Evolutionary conservation across 1,284 basidiomycete genomes (phyloP).

Genomic region (Caloboletus firmus): DNA sequence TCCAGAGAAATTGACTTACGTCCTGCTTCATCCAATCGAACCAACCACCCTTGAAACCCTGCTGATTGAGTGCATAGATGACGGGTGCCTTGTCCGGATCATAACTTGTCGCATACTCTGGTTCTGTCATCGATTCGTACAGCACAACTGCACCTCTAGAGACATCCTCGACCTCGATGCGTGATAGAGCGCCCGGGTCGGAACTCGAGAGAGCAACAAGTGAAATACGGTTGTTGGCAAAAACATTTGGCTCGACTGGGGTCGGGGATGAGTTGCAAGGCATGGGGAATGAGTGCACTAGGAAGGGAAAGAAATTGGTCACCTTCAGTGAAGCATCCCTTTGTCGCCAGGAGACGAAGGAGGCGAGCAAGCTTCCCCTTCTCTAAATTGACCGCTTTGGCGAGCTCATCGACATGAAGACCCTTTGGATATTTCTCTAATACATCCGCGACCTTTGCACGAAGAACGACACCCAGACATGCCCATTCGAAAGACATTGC

Average conservation of each 20-base stretch:
- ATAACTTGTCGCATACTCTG: conserved; percentile 24
- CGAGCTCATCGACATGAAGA: conserved; percentile 26
- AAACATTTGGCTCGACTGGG: conserved; percentile 24
- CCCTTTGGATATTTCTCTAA: conserved; percentile 26
- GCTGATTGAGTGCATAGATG: conserved; percentile 25
- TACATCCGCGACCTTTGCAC: conserved; percentile 27
- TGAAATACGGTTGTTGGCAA: conserved; percentile 35
- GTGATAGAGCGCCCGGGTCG: conserved; percentile 5
- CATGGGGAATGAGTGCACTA: neutral
- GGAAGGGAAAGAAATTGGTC: neutral
- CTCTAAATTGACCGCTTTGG: conserved; percentile 27
- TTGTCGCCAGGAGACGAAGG: conserved; percentile 35
- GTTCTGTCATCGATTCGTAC: conserved; percentile 30
- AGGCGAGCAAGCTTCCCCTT: conserved; percentile 31
- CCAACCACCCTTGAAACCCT: conserved; percentile 17
- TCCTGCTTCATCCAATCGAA: conserved; percentile 29
- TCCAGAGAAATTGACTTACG: conserved; percentile 10
- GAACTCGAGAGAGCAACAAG: conserved; percentile 20
- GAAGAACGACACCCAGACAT: conserved; percentile 25
- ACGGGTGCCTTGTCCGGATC: conserved; percentile 25
- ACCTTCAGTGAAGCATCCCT: conserved; percentile 38
- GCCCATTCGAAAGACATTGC: conserved; percentile 27
- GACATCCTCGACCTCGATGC: conserved; percentile 16
- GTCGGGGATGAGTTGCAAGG: neutral
- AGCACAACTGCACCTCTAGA: conserved; percentile 16